phyloP scores from a whole-genome alignment of 2,329 filamentous ascomycete species.

The Alternaria incomplexa region DNA sequence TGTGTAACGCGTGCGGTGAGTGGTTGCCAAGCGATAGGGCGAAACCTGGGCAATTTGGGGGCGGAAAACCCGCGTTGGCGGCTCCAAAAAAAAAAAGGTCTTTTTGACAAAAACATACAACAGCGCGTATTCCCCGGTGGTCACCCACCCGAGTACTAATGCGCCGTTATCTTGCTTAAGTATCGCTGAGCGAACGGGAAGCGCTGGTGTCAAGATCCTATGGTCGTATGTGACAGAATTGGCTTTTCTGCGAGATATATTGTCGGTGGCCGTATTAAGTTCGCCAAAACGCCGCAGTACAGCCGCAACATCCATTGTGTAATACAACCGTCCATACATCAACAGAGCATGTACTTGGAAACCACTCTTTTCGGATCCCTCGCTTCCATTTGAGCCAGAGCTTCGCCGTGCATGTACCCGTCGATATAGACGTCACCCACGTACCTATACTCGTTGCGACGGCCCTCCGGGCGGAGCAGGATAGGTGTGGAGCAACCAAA shows the following conservation, averaged over 20 bases:
- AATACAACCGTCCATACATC: too few relatives aligned
- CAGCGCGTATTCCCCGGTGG: background rate
- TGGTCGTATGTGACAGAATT: background rate
- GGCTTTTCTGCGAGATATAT: background rate
- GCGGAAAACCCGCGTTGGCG: background rate
- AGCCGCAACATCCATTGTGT: too few relatives aligned
- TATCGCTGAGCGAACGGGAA: background rate
- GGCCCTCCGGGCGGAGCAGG: background rate
- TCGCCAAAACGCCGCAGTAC: background rate
- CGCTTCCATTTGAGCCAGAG: background rate
- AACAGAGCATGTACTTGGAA: background rate
- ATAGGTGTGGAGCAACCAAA: background rate
- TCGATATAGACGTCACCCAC: conserved; percentile 1
- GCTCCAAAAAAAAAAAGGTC: background rate
- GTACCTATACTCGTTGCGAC: background rate
- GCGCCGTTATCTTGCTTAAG: background rate
- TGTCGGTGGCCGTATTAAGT: background rate
- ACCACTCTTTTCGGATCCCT: background rate
- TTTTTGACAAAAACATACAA: background rate
- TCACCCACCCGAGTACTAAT: background rate
- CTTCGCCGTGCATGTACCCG: conserved; percentile 1
- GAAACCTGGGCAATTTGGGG: background rate
- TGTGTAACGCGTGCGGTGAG: background rate
- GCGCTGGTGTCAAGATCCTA: background rate
- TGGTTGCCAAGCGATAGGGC: background rate